Base-by-base conservation (phyloP, 768 basidiomycete genomes). In the Tulasnella sp. region DNA sequence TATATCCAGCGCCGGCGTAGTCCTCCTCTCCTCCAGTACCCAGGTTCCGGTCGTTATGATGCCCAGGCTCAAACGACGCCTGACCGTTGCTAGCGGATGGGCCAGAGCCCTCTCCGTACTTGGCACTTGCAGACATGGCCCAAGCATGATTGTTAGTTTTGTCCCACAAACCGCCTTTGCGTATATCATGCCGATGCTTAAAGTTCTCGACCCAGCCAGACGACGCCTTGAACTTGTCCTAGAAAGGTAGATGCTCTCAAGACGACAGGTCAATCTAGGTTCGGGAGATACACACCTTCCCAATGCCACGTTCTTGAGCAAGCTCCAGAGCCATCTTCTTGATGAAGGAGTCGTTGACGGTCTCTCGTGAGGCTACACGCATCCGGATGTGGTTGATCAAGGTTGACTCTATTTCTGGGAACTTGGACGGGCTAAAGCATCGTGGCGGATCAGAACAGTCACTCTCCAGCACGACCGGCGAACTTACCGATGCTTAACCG, bases 191-290 rank as follows among this genome's bases (percentile, higher is more conserved):
- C 31, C 91, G 82, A 65, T 80, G 78, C 73, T 92, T 92, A 75
- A 92, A 93, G 69, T 89, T 89, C 68, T 92, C 89, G 55, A 93
- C 78, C 91, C 91, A 93, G 3, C 89, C 88, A 9, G 85, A 82
- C 67, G 84, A 87, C n/a, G 87, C 90, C 71, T 92, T 92, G 79
- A 93, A 93, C 68, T 80, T 78, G 59, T 86, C 84, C 60, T 82
- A 25, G 22, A 30, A 22, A 4, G 24, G 15, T 2, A 22, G 27
- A 30, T 58, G 56, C 24, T 30, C 19, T 21, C 24, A 34, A 29
- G 24, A 59, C 30, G 49, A 49, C 49, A 38, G 31, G 27, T 44
- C 49, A 27, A 15, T 42, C 19, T 25, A 41, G 57, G 2, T 5
- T n/a, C 21, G n/a, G 46, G n/a, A n/a, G 46, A 11, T 7, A 48